Conservation (phyloP, 352 stramenopile species). For the Globisporangium echinulatum region DNA sequence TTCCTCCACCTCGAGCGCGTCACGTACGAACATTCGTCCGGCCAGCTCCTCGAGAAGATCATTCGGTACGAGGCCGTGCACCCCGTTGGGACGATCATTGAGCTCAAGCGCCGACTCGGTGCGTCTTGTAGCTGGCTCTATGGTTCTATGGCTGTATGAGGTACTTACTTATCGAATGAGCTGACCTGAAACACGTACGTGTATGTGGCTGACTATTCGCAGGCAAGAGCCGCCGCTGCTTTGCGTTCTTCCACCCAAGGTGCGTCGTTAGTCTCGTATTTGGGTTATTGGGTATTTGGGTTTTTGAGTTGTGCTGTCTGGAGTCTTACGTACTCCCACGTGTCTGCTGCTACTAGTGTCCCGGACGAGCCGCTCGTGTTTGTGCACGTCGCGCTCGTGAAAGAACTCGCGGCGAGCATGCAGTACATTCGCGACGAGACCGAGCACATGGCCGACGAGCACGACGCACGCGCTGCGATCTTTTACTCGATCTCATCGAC, state of each 20-base stretch:
- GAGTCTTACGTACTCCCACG: neutral
- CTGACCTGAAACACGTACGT: neutral
- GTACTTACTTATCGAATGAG: neutral
- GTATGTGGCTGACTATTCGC: neutral
- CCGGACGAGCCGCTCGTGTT: conserved; percentile 92
- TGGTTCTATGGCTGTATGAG: neutral
- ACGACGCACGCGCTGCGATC: conserved; percentile 73
- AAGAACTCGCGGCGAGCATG: conserved; percentile 88
- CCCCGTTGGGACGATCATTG: conserved; percentile 88
- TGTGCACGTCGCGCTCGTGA: conserved; percentile 91
- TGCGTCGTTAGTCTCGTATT: conserved; percentile 6
- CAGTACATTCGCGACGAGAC: conserved; percentile 82
- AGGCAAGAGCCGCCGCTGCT: conserved; percentile 83
- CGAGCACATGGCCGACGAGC: conserved; percentile 51
- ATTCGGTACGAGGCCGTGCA: conserved; percentile 94
- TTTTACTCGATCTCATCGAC: conserved; percentile 97
- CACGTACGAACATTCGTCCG: conserved; percentile 90
- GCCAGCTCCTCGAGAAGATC: conserved; percentile 93
- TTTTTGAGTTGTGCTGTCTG: neutral
- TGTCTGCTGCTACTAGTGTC: conserved; percentile 31
- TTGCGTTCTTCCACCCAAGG: conserved; percentile 93
- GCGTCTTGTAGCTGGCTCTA: neutral
- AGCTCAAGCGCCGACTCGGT: conserved; percentile 90
- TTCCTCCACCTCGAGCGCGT: conserved; percentile 90
- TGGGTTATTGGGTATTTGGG: too few relatives aligned